Evolutionary conservation across 1,139 yeast genomes (phyloP), one percentile per base, ranked within the genome.

Genomic region (Scheffersomyces lignicola): DNA sequence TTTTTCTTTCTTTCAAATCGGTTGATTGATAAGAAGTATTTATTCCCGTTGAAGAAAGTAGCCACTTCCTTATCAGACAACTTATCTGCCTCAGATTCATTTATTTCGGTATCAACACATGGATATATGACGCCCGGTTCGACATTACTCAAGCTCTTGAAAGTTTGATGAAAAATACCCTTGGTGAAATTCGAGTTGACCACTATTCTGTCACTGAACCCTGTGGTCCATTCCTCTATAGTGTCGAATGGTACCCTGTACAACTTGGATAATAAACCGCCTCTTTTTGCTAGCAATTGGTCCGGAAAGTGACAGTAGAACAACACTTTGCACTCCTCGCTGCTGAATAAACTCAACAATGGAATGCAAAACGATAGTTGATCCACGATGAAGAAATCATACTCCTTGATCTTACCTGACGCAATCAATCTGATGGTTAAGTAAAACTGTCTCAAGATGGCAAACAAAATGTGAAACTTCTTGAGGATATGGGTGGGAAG

Each of bases 221-320:
- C 73, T 11, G 95, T 88, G 3, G 95, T 76, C 67, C 85, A 71
- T 46, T 86, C 89, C 60, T 92, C 99, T 16, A 85, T 62, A 32
- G 65, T 50, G 59, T 92, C 96, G 58, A 92, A 92, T 0, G 97
- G 95, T 4, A 75, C 39, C 42, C 99, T 69, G 58, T 92, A 92
- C 1, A 85, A 36, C 39, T 63, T 65, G 48, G 88, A 83, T 10
- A 84, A 25, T 1, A 72, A 31, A 3, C 83, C 69, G 1, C 70
- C 64, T 33, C 83, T 80, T 17, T 69, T 67, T 0, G 96, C 81
- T 34, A 92, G 62, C 32, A 84, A 65, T 53, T 86, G 86, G 58
- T 92, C 99, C 0, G 99, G 98, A 59, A 92, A 92, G 62, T 92
- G 99, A 50, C 98, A 90, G 58, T 92, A 92, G 55, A 92, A 92